phyloP scores from a whole-genome alignment of 768 basidiomycete genomes.

The Lactifluus volemus region DNA sequence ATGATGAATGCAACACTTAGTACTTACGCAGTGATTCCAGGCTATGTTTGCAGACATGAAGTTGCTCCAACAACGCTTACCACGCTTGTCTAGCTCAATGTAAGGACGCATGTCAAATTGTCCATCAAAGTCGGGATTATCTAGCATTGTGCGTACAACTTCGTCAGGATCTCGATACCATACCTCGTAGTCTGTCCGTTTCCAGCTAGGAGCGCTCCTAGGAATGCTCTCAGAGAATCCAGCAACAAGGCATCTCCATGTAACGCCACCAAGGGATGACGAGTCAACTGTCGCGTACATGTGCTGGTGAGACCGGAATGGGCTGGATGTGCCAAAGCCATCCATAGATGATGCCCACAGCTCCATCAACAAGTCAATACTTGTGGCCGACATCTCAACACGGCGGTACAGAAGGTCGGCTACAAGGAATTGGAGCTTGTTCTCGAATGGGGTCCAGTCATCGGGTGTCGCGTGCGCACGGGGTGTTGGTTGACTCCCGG shows the following conservation, averaged over 20 bases:
- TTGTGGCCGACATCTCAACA: background rate
- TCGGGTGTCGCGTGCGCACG: background rate
- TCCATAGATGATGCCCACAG: background rate
- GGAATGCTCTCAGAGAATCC: too few species aligned
- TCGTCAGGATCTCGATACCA: too few species aligned
- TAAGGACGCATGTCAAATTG: too few species aligned
- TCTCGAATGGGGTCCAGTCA: slow-evolving; percentile 21
- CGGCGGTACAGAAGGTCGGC: slow-evolving; percentile 21
- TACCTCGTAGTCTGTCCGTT: too few species aligned
- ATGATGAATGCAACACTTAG: too few species aligned
- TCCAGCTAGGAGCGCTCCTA: too few species aligned
- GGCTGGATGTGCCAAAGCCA: background rate
- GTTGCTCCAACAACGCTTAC: too few species aligned
- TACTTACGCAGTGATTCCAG: too few species aligned
- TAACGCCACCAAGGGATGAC: background rate
- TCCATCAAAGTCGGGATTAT: too few species aligned
- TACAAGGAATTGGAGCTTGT: slow-evolving; percentile 19
- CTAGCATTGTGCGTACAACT: too few species aligned
- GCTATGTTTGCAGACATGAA: too few species aligned
- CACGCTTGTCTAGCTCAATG: too few species aligned
- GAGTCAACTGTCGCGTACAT: background rate
- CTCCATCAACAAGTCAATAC: background rate
- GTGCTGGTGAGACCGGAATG: background rate
- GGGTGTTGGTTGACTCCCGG: background rate
- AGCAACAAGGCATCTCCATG: background rate